These are phyloP conservation scores for Vicia faba DNA, from an alignment of 306 rosid genomes.

Conservation along the genomic window DNA sequence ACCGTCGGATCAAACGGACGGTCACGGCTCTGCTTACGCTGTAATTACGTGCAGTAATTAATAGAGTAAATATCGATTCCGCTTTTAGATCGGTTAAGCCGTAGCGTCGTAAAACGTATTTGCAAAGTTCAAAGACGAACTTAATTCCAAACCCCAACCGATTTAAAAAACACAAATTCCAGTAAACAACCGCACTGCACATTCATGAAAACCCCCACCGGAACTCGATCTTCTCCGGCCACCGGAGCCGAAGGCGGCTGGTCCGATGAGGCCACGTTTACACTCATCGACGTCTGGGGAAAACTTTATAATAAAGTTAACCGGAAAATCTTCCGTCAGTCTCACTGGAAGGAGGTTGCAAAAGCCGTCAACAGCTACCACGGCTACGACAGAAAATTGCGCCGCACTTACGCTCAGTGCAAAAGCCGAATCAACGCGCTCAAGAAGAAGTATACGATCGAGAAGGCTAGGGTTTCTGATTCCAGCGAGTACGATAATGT, in stretches of 20 bases:
- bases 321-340: conserved; percentile 65
- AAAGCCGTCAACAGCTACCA: conserved; percentile 60
- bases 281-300: conserved; percentile 80
- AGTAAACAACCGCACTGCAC: background rate
- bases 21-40: too few species aligned
- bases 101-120: background rate
- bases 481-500: conserved; percentile 44
- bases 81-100: background rate
- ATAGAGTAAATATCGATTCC: too few species aligned
- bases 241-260: conserved; percentile 67
- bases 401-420: conserved; percentile 70
- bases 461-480: conserved; percentile 60
- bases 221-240: conserved; percentile 38
- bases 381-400: conserved; percentile 40
- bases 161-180: background rate
- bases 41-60: too few species aligned
- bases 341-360: conserved; percentile 74
- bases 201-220: conserved; percentile 37
- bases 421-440: conserved; percentile 76
- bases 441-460: conserved; percentile 77
- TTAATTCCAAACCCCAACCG: conserved; percentile 13
- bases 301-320: conserved; percentile 53
- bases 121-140: background rate
- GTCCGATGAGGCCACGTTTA: conserved; percentile 65
- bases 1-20: too few species aligned